phyloP scores from a whole-genome alignment of 805 yeast genomes.

The Kodamaea lidongshanica region DNA sequence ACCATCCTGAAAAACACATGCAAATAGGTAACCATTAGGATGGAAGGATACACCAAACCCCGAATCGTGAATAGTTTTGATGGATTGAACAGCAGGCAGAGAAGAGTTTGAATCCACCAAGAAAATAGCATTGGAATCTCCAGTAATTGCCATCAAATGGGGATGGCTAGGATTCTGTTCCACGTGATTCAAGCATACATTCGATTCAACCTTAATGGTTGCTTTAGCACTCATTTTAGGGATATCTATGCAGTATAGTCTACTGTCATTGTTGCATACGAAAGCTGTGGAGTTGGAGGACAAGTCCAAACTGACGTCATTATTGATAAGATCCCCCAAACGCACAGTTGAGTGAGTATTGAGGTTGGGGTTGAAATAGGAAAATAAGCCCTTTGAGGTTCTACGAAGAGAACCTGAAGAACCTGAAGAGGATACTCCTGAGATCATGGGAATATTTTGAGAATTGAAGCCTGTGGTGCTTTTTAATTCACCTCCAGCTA shows the following conservation, averaged over 20 bases:
- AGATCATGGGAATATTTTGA: conserved; percentile 1
- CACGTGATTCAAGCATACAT: conserved; percentile 71
- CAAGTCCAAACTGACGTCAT: conserved; percentile 58
- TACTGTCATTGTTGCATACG: conserved; percentile 79
- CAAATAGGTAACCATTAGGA: conserved; percentile 66
- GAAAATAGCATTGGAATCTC: conserved; percentile 67
- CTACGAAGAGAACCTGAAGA: conserved; percentile 12
- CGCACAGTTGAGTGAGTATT: conserved; percentile 45
- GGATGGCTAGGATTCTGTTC: conserved; percentile 46
- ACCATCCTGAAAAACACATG: conserved; percentile 85
- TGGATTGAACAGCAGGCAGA: conserved; percentile 27
- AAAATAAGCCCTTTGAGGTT: conserved; percentile 57
- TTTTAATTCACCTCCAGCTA: conserved; percentile 44
- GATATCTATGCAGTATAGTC: conserved; percentile 60
- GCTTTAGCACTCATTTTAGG: conserved; percentile 36
- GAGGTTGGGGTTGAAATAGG: conserved; percentile 48
- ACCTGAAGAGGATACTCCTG: conserved; percentile 10
- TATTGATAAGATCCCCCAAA: conserved; percentile 78
- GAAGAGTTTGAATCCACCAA: conserved; percentile 42
- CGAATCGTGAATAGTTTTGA: conserved; percentile 47
- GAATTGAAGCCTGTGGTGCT: conserved; percentile 22
- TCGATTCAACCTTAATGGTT: conserved; percentile 43
- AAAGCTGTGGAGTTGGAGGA: conserved; percentile 39
- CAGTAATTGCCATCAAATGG: conserved; percentile 48
- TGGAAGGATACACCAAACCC: conserved; percentile 82